phyloP scores from a whole-genome alignment of 2,329 filamentous ascomycete genomes.

The Aspergillus latus region DNA sequence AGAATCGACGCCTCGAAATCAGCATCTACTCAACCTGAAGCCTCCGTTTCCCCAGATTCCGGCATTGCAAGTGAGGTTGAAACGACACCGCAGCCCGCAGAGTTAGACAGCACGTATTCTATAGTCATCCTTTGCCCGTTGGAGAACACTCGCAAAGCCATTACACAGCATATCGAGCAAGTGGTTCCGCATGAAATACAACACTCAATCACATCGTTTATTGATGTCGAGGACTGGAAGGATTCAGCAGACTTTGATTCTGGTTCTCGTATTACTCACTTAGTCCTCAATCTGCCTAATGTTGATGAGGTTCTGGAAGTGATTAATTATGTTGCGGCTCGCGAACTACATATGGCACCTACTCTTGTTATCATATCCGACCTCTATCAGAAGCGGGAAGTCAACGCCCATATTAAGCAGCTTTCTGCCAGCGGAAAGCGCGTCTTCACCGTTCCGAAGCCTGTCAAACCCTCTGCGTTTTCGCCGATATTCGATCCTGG shows the following conservation, averaged over 20 bases:
- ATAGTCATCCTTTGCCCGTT: constrained; percentile 89
- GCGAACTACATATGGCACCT: constrained; percentile 59
- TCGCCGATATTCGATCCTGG: constrained; percentile 50
- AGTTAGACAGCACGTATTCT: constrained; percentile 70
- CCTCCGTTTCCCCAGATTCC: constrained; percentile 15
- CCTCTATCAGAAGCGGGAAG: constrained; percentile 80
- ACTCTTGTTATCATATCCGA: constrained; percentile 74
- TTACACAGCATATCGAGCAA: constrained; percentile 87
- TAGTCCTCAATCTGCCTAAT: constrained; percentile 79
- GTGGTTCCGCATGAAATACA: constrained; percentile 83
- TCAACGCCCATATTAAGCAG: constrained; percentile 67
- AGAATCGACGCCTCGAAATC: constrained; percentile 15
- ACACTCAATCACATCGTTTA: constrained; percentile 74
- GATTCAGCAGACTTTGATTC: constrained; percentile 61
- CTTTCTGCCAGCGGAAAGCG: constrained; percentile 64
- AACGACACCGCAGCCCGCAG: constrained; percentile 6
- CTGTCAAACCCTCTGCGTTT: constrained; percentile 78
- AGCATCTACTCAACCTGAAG: constrained; percentile 6
- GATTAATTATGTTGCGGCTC: constrained; percentile 67
- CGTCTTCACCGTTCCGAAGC: constrained; percentile 79
- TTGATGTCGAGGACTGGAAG: constrained; percentile 70
- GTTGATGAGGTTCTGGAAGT: constrained; percentile 74
- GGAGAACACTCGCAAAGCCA: constrained; percentile 81
- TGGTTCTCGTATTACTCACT: constrained; percentile 73
- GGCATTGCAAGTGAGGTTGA: constrained; percentile 10